A percentile compares a stretch with the other conserved stretches of the same genome.
Evolutionary conservation across 2,329 filamentous ascomycete genomes (phyloP).

Genomic region (Stemphylium lycopersici): DNA sequence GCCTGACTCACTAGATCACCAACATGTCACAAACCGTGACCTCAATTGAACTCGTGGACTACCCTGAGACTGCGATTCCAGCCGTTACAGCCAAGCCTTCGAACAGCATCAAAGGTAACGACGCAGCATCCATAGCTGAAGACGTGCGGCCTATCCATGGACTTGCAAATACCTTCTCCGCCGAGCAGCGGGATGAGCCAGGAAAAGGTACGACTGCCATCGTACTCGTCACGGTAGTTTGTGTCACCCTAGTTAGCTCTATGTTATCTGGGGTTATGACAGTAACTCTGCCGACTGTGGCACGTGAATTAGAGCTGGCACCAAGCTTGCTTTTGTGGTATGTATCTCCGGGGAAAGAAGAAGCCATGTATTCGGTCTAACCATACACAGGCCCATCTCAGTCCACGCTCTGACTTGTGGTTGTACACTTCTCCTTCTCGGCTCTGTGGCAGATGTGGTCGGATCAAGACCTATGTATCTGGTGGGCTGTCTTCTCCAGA

Average conservation of each 20-base stretch:
- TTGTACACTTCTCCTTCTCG: slow-evolving; percentile 57
- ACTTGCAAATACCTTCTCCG: slow-evolving; percentile 15
- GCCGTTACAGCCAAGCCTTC: not conserved
- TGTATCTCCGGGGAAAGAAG: not conserved
- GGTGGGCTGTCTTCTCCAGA: slow-evolving; percentile 53
- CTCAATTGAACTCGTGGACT: slow-evolving; percentile 33
- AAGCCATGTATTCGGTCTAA: slow-evolving; percentile 4
- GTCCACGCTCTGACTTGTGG: slow-evolving; percentile 54
- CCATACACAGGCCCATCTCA: slow-evolving; percentile 40
- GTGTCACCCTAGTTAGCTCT: not conserved
- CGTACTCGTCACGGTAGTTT: too few species aligned
- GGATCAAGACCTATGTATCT: slow-evolving; percentile 57
- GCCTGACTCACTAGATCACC: not conserved
- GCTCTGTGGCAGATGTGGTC: slow-evolving; percentile 59
- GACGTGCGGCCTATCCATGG: slow-evolving; percentile 21
- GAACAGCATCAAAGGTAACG: slow-evolving; percentile 20
- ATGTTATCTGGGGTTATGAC: slow-evolving; percentile 49
- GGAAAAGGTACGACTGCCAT: slow-evolving; percentile 32
- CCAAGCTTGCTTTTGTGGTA: slow-evolving; percentile 40
- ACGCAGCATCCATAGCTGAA: slow-evolving; percentile 1
- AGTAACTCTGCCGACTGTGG: slow-evolving; percentile 53
- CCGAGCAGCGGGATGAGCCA: slow-evolving; percentile 21
- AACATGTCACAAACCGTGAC: slow-evolving; percentile 35
- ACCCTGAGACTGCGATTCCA: slow-evolving; percentile 14
- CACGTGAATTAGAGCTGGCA: slow-evolving; percentile 35